phyloP scores from a whole-genome alignment of 192 early-diverging fungal genomes.

The Chytriomyces hyalinus region DNA sequence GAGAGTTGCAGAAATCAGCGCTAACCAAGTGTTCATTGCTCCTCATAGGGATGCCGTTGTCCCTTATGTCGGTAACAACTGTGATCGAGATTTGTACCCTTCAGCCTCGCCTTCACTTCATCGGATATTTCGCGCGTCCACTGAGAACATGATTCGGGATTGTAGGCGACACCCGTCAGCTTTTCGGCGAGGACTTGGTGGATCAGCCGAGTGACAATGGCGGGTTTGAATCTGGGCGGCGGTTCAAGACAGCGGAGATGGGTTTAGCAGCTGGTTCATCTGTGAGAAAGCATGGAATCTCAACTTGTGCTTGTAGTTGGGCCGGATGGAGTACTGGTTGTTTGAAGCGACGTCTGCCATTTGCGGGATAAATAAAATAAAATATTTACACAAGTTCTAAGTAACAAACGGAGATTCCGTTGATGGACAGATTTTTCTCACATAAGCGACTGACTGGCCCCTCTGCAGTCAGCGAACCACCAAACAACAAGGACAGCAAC shows the following conservation, averaged over 20 bases:
- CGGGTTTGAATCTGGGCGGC: conserved; percentile 55
- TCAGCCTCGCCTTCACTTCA: conserved; percentile 63
- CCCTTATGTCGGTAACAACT: not conserved
- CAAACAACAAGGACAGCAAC: too few species aligned
- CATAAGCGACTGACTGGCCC: too few species aligned
- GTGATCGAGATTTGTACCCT: conserved; percentile 41
- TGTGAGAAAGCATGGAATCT: not conserved
- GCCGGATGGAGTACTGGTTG: conserved; percentile 53
- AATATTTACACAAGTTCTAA: not conserved
- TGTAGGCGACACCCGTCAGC: conserved; percentile 52
- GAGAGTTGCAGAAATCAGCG: not conserved
- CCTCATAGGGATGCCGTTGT: not conserved
- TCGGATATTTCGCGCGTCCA: conserved; percentile 63
- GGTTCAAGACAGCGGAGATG: too few species aligned
- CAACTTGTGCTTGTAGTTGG: conserved; percentile 67
- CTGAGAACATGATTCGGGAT: conserved; percentile 58
- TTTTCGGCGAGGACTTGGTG: conserved; percentile 53
- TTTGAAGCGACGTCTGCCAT: conserved; percentile 1
- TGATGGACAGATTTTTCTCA: too few species aligned
- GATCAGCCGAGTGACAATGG: conserved; percentile 51
- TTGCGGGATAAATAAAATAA: not conserved
- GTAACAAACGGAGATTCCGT: too few species aligned
- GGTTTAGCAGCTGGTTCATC: not conserved
- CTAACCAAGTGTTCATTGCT: not conserved
- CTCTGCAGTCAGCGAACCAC: too few species aligned